A percentile compares a stretch with the other conserved stretches of the same genome.
phyloP scores from a whole-genome alignment of 2,329 filamentous ascomycete genomes.

The Aspergillus sp. region DNA sequence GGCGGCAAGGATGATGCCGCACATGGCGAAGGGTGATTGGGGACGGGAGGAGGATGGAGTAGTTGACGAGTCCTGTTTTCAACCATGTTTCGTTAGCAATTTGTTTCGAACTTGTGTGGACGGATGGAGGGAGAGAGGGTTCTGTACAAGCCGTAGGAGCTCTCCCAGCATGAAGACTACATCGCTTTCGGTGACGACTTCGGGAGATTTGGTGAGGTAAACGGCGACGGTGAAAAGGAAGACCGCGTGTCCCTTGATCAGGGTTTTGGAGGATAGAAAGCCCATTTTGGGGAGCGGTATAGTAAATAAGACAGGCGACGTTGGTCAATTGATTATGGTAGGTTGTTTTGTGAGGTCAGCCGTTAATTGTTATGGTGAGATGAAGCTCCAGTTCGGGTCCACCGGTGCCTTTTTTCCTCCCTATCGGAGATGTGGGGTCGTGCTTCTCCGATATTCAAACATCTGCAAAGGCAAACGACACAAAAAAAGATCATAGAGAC shows the following conservation, averaged over 20 bases:
- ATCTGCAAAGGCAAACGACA: not conserved
- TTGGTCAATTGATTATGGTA: not conserved
- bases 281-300: slow-evolving; percentile 59
- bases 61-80: slow-evolving; percentile 42
- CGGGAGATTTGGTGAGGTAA: slow-evolving; percentile 76
- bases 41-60: slow-evolving; percentile 66
- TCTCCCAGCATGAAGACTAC: slow-evolving; percentile 80
- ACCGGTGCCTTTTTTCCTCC: not conserved
- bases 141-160: slow-evolving; percentile 73
- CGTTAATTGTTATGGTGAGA: not conserved
- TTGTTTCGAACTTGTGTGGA: not conserved
- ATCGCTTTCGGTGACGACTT: slow-evolving; percentile 72
- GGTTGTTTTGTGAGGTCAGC: slow-evolving; percentile 3
- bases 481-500: not conserved
- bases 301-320: not conserved
- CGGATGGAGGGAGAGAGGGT: not conserved
- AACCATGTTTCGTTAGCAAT: slow-evolving; percentile 10
- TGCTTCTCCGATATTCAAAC: slow-evolving; percentile 7
- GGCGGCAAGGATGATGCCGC: slow-evolving; percentile 69
- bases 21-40: slow-evolving; percentile 65
- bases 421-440: slow-evolving; percentile 21
- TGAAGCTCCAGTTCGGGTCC: not conserved
- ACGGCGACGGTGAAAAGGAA: slow-evolving; percentile 82
- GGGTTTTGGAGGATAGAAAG: slow-evolving; percentile 74
- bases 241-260: slow-evolving; percentile 78